Evolutionary conservation across 768 basidiomycete genomes (phyloP), one percentile per base, ranked within the genome.

Genomic region (Cyclocybe aegerita): DNA sequence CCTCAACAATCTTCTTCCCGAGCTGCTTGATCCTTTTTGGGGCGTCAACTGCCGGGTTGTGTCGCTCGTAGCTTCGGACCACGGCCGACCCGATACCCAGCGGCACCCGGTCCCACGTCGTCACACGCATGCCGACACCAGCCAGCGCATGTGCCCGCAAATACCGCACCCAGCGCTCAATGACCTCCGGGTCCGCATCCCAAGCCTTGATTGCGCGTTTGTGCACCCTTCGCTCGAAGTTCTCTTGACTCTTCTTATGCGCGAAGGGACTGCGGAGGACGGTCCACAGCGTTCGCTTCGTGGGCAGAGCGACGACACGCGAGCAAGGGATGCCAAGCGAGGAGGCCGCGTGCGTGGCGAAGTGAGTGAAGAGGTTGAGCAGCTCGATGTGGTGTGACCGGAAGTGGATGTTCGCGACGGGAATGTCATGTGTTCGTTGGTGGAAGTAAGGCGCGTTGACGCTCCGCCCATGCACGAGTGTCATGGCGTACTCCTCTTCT

Each of bases 171-270:
- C 89, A 97, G 52, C 82, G 75, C 29, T 88, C 81, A 9, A 98
- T 76, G 4, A 92, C 84, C 57, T 85, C 82, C 3, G 80, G 72
- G 61, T 94, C 79, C 12, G 93, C 83, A 67, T 98, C 96, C 78
- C 82, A 98, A 0, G 93, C 90, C 68, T 93, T 95, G 70, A 98
- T 83, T 35, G 80, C 80, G 9, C 95, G 81, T 62, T 89, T 90
- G 63, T 95, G 89, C 46, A 86, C 85, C 60, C 75, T 80, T 23
- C 91, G 75, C 65, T 93, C 88, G 65, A 96, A 98, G 70, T 98
- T 98, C 74, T 98, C 94, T 69, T 98, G 94, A 12, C 80, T 74
- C 70, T 96, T 97, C 64, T 98, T 98, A 67, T 95, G 88, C 4
- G 82, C 85, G 64, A 98, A 98, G 8, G 96, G 95, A 3, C 83